These are phyloP conservation scores for Furcasterigmium sp. DNA, from an alignment of 2,329 filamentous ascomycete genomes.

Conservation along the genomic window DNA sequence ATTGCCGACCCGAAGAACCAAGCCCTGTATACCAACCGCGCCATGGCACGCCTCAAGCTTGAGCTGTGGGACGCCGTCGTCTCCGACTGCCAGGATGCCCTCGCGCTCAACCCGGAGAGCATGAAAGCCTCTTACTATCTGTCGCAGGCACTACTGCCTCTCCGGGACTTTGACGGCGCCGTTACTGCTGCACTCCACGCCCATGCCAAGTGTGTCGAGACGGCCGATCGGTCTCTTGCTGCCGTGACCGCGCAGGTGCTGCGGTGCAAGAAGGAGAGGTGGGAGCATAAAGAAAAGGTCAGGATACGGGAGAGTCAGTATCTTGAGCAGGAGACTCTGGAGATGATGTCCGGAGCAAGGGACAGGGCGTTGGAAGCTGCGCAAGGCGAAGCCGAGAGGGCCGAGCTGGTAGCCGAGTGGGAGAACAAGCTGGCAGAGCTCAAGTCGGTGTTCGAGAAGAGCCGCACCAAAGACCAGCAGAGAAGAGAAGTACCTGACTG, in stretches of 20 bases:
- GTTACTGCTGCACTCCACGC: constrained; percentile 65
- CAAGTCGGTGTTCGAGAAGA: constrained; percentile 45
- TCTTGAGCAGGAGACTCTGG: constrained; percentile 56
- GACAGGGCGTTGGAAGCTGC: constrained; percentile 32
- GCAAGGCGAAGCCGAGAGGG: constrained; percentile 41
- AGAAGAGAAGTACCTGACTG: constrained; percentile 66
- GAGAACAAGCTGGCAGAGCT: constrained; percentile 39
- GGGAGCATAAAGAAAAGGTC: constrained; percentile 67
- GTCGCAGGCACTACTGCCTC: constrained; percentile 73
- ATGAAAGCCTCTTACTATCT: constrained; percentile 85
- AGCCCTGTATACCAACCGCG: constrained; percentile 82
- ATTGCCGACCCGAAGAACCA: constrained; percentile 73
- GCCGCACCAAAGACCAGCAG: constrained; percentile 37
- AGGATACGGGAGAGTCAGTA: constrained; percentile 50
- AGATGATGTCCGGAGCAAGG: constrained; percentile 41
- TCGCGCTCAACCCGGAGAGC: constrained; percentile 58
- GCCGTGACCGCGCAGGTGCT: constrained; percentile 71
- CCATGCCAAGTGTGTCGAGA: constrained; percentile 62
- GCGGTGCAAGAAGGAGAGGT: constrained; percentile 77
- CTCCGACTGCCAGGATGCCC: constrained; percentile 69
- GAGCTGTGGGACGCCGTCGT: constrained; percentile 69
- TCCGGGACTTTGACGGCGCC: constrained; percentile 69
- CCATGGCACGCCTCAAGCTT: constrained; percentile 74
- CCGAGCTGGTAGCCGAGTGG: constrained; percentile 42
- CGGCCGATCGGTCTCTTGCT: constrained; percentile 61